These are phyloP conservation scores for Malus sylvestris DNA, from an alignment of 306 rosid species.

Conservation along the genomic window DNA sequence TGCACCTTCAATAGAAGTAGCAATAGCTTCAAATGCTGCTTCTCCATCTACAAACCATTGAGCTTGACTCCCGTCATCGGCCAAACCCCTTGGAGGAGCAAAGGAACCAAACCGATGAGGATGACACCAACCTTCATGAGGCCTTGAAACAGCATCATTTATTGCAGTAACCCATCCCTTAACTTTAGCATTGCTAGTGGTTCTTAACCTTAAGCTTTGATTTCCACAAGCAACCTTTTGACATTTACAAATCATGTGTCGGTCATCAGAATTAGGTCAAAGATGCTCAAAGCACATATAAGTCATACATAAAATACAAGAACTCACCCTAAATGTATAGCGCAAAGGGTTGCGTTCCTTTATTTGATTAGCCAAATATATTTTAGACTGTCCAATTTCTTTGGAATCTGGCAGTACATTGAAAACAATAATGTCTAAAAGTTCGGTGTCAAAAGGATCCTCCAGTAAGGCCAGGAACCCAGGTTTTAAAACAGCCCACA, in stretches of 20 bases:
- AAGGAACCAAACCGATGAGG: slow-evolving; percentile 38
- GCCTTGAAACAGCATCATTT: slow-evolving; percentile 32
- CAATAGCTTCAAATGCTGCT: slow-evolving; percentile 47
- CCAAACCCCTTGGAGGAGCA: slow-evolving; percentile 45
- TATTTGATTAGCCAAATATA: slow-evolving; percentile 29
- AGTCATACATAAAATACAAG: background rate
- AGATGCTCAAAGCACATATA: background rate
- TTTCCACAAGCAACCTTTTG: slow-evolving; percentile 33
- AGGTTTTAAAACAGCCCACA: slow-evolving; percentile 49
- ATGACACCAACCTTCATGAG: slow-evolving; percentile 44
- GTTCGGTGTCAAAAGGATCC: slow-evolving; percentile 36
- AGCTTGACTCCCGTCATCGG: slow-evolving; percentile 39
- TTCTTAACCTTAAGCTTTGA: slow-evolving; percentile 28
- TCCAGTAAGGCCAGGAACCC: slow-evolving; percentile 46
- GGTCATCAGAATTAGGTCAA: background rate
- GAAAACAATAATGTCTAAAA: slow-evolving; percentile 36
- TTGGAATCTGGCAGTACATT: slow-evolving; percentile 22
- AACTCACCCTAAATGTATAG: slow-evolving; percentile 30
- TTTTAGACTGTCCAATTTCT: slow-evolving; percentile 15
- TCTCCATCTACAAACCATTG: slow-evolving; percentile 47
- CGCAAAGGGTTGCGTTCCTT: slow-evolving; percentile 36
- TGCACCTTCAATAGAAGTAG: slow-evolving; percentile 38
- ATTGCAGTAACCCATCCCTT: slow-evolving; percentile 34
- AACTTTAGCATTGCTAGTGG: slow-evolving; percentile 35
- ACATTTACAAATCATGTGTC: background rate